Base-by-base conservation (phyloP, 164 flowering plant genomes). In the Echeveria elegans region DNA sequence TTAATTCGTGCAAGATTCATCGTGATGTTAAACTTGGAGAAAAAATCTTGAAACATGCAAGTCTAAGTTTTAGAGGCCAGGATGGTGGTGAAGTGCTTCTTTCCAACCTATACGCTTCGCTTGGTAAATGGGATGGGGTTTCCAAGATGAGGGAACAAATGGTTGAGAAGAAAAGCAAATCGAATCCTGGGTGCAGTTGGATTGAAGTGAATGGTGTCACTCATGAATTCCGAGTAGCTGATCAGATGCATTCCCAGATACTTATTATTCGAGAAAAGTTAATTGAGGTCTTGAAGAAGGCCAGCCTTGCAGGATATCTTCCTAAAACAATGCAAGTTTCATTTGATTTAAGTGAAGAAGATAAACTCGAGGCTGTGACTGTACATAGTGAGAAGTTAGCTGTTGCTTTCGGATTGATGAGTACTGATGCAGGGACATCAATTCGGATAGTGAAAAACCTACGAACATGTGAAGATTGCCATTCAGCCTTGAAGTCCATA, bases 321-420 rank as follows among this genome's bases (percentile, higher is more conserved):
- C 73, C 81, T 24, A 74, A 70, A 45, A 76, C 73, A 43, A 73
- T 45, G 68, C 79, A 64, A 19, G 84, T 76, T 37, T 73, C 80
- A 37, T 85, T 82, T 75, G 87, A 83, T 64, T 69, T 83, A 66
- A 75, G 71, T 62, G 81, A 83, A 68, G 83, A 78, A 74, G 86
- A 82, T 59, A 83, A 75, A 73, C 76, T 79, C 70, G 73, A 79
- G 71, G 85, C 87, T 23, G 67, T 81, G 37, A 68, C 79, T 47
- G 78, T 72, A 76, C 86, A 82, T 52, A 81, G 85, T 71, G 88
- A 86, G 74, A 85, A 84, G 81, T 61, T 85, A n/a, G n/a, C 83
- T 8, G 34, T 87, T 72, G 84, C 86, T 29, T 87, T 83, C 69
- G 86, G 79, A 14, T 52, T 82, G 69, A 66, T 85, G 72, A 75